Percentiles rank a stretch among this genome's conserved stretches.
phyloP scores from a whole-genome alignment of 2,329 filamentous ascomycete genomes.

The Xylaria arbuscula region DNA sequence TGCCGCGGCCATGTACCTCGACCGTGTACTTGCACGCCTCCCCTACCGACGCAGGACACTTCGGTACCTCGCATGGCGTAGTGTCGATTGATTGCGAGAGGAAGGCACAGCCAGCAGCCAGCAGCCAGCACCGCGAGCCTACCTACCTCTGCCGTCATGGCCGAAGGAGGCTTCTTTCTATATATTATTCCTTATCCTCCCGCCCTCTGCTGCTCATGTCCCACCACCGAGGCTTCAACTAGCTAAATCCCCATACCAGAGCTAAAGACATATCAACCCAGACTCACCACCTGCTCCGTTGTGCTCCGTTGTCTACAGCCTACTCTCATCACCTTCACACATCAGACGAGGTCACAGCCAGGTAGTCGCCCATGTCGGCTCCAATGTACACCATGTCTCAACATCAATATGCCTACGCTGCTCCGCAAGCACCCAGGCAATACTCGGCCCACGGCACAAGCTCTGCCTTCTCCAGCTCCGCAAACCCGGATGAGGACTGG shows the following conservation, averaged over 20 bases:
- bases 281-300: not conserved
- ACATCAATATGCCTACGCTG: slow-evolving; percentile 56
- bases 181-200: slow-evolving; percentile 48
- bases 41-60: slow-evolving; percentile 5
- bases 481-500: slow-evolving; percentile 98
- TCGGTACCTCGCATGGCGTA: not conserved
- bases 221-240: slow-evolving; percentile 42
- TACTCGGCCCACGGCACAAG: slow-evolving; percentile 81
- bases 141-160: slow-evolving; percentile 34
- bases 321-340: slow-evolving; percentile 10
- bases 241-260: slow-evolving; percentile 29
- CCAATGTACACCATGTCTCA: slow-evolving; percentile 59
- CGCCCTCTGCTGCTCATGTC: slow-evolving; percentile 41
- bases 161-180: slow-evolving; percentile 42
- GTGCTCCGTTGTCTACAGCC: not conserved
- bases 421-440: slow-evolving; percentile 66
- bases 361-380: slow-evolving; percentile 36
- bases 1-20: not conserved
- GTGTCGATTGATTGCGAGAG: slow-evolving; percentile 18
- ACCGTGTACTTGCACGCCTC: slow-evolving; percentile 31
- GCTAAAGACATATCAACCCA: slow-evolving; percentile 25
- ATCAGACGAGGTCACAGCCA: slow-evolving; percentile 13
- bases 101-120: slow-evolving; percentile 28
- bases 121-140: slow-evolving; percentile 12
- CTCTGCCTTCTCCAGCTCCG: slow-evolving; percentile 93